These are phyloP conservation scores for Mycoemilia scoparia DNA, from an alignment of 192 early-diverging fungal species.

Conservation along the genomic window DNA sequence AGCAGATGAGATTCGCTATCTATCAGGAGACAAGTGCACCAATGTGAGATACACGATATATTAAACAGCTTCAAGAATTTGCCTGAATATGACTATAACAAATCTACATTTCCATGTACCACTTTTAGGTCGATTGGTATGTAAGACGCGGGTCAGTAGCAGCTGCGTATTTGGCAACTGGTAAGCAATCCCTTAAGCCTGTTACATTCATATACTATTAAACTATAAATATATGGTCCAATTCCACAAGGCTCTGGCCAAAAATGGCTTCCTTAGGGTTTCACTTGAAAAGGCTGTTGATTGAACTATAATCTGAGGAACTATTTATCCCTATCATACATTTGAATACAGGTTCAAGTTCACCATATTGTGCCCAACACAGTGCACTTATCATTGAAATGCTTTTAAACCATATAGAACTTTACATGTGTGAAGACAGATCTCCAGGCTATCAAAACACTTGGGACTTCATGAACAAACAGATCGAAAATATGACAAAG, in stretches of 20 bases:
- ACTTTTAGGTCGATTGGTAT: slow-evolving; percentile 86
- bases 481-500: slow-evolving; percentile 48
- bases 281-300: too few species aligned
- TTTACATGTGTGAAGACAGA: slow-evolving; percentile 83
- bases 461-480: slow-evolving; percentile 56
- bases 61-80: too few species aligned
- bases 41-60: slow-evolving; percentile 50
- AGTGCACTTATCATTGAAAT: too few species aligned
- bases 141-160: slow-evolving; percentile 62
- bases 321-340: too few species aligned
- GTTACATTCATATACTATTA: neutral
- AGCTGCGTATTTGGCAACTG: slow-evolving; percentile 64
- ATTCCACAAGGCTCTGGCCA: too few species aligned
- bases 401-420: slow-evolving; percentile 43
- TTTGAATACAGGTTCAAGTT: too few species aligned
- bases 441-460: slow-evolving; percentile 58
- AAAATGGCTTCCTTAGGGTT: too few species aligned
- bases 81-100: too few species aligned
- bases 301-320: too few species aligned
- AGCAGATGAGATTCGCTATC: slow-evolving; percentile 72
- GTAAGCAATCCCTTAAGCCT: slow-evolving; percentile 11
- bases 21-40: slow-evolving; percentile 66
- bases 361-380: neutral
- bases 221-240: too few species aligned
- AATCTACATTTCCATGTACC: too few species aligned